These are phyloP conservation scores for Margaritispora aquatica DNA, from an alignment of 495 filamentous ascomycete species.

Conservation along the genomic window DNA sequence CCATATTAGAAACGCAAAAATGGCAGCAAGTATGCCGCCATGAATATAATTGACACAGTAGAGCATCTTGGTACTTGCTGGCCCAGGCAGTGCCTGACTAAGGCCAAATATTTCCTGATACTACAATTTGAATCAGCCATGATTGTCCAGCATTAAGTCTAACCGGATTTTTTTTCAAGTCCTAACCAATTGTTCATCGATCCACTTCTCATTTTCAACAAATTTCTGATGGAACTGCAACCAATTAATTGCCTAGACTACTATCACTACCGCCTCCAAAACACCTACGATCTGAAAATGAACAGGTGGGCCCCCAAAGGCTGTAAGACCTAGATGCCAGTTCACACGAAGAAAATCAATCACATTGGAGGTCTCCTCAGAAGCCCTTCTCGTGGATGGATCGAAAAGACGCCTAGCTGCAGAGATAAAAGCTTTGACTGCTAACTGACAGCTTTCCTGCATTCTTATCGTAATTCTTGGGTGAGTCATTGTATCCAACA, in stretches of 20 bases:
- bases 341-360: too few relatives aligned
- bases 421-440: too few relatives aligned
- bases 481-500: too few relatives aligned
- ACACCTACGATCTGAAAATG: constrained; percentile 54
- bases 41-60: constrained; percentile 70
- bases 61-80: constrained; percentile 72
- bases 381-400: too few relatives aligned
- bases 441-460: too few relatives aligned
- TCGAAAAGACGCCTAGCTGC: too few relatives aligned
- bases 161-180: background rate
- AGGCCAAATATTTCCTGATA: constrained; percentile 84
- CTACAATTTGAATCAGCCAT: constrained; percentile 27
- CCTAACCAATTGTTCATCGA: constrained; percentile 55
- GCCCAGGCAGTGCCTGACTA: constrained; percentile 71
- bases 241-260: too few relatives aligned
- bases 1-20: constrained; percentile 66
- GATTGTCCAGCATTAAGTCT: background rate
- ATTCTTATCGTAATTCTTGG: too few relatives aligned
- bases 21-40: constrained; percentile 54
- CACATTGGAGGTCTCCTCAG: too few relatives aligned
- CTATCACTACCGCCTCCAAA: too few relatives aligned
- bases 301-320: constrained; percentile 66
- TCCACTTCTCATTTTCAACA: constrained; percentile 60
- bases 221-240: constrained; percentile 56
- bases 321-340: constrained; percentile 67